Conservation (phyloP, 768 basidiomycete species). For the Gautieria morchelliformis region DNA sequence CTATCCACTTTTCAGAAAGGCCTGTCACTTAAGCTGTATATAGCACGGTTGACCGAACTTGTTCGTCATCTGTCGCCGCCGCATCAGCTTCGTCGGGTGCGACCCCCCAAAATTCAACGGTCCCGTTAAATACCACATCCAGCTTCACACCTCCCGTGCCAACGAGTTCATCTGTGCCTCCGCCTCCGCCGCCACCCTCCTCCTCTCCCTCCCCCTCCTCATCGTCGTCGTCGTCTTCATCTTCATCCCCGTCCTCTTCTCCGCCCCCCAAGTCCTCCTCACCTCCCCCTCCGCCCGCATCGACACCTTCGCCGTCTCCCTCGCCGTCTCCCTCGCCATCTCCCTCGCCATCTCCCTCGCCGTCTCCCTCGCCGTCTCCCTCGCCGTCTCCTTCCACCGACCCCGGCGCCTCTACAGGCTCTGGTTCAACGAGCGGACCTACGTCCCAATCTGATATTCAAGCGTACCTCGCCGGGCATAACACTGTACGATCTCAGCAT, state of each 20-base stretch:
- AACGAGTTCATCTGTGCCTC: background rate
- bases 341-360: background rate
- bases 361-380: slow-evolving; percentile 12
- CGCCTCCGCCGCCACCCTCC: background rate
- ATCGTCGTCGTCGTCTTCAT: slow-evolving; percentile 1
- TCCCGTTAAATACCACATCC: background rate
- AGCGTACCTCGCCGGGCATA: slow-evolving; percentile 51
- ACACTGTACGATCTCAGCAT: slow-evolving; percentile 49
- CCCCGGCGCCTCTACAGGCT: slow-evolving; percentile 10
- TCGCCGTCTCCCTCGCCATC: slow-evolving; percentile 10
- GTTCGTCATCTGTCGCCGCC: background rate
- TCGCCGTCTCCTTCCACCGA: background rate
- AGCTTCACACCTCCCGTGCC: background rate
- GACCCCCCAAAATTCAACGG: background rate
- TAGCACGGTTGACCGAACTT: background rate
- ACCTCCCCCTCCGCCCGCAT: slow-evolving; percentile 14
- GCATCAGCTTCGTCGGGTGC: background rate
- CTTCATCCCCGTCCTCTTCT: slow-evolving; percentile 8
- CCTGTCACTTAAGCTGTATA: too few relatives aligned
- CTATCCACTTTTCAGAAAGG: too few relatives aligned
- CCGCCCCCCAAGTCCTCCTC: slow-evolving; percentile 10
- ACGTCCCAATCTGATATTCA: slow-evolving; percentile 37
- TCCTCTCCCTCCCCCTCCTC: background rate
- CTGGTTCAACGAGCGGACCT: slow-evolving; percentile 9
- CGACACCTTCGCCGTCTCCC: slow-evolving; percentile 11